A percentile compares a stretch with the other conserved stretches of the same genome.
Conservation (phyloP, 2,329 filamentous ascomycete species). For the Chaetothyriales sp. region DNA sequence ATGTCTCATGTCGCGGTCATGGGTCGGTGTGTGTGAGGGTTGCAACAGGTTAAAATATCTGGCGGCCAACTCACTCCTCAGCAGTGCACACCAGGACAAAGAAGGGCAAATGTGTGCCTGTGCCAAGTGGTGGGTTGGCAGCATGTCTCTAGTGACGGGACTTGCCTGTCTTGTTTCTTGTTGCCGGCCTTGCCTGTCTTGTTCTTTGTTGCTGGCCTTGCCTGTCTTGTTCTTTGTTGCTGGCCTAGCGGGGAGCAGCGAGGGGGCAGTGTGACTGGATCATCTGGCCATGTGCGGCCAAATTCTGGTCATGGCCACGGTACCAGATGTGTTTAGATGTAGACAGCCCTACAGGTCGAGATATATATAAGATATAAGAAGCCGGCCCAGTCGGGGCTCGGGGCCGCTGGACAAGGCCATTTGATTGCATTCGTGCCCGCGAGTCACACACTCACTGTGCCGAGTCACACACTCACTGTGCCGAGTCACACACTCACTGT, state of each 20-base stretch:
- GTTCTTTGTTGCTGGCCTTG: neutral
- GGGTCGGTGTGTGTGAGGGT: neutral
- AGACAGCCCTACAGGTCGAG: neutral
- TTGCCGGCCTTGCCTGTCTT: neutral
- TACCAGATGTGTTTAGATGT: neutral
- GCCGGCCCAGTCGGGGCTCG: neutral
- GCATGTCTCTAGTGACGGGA: neutral
- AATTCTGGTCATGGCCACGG: neutral
- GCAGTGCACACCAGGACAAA: neutral
- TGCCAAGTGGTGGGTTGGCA: neutral
- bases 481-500: too few species aligned
- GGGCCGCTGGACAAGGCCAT: neutral
- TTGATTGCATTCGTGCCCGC: neutral
- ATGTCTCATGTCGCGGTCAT: neutral
- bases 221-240: neutral
- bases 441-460: too few species aligned
- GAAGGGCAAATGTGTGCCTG: neutral
- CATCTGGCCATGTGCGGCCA: neutral
- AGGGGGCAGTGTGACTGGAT: neutral
- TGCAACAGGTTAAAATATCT: neutral
- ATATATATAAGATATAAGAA: neutral
- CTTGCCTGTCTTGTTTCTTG: neutral
- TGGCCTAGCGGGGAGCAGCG: neutral
- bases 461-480: too few species aligned
- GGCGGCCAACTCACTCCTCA: neutral